Evolutionary conservation across 1,284 basidiomycete species (phyloP), one percentile per base, ranked within the genome.

Genomic region (Cutaneotrichosporon cutaneum): DNA sequence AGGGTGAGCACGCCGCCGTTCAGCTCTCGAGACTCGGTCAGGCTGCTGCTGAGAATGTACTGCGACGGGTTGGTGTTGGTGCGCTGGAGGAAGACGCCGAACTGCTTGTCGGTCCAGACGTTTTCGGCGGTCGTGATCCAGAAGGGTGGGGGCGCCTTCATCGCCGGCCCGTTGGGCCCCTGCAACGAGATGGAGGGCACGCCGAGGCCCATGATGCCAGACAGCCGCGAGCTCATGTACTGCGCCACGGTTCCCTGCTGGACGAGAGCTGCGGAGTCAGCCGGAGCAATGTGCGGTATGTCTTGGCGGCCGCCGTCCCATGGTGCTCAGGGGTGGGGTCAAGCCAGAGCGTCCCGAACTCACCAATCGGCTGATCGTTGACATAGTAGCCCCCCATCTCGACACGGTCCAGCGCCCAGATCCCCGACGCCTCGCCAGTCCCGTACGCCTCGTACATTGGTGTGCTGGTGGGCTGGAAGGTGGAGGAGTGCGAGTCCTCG

Each of bases 41-140:
- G 8, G 14, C 35, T 33, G 21, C 16, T 24, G 52, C 33, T 39
- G 22, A 54, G 33, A 14, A 35, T 7, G 35, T 54, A 54, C 6
- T 11, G 39, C 7, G 21, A 22, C 4, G 52, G 52, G 21, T 54
- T 35, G 75, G 0, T 76, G 48, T 24, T 80, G 67, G 27, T 69
- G 22, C 90, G 84, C n/a, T 88, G 88, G 27, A 93, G 81, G 66
- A 89, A 87, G 73, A 93, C 89, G 0, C 84, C 84, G 85, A 93
- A 90, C 26, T 90, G 66, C 0, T 87, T 86, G 7, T 83, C 71
- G 60, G 86, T 82, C 84, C 86, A 87, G 45, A 83, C 78, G 9
- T 35, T 32, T 16, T 80, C 80, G 21, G 83, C 88, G 10, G 93
- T 79, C 0, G 85, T 82, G 74, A 92, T 62, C 71, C 80, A 81